Evolutionary conservation across 768 basidiomycete species (phyloP).

Genomic region (Leccinum ochraceum): DNA sequence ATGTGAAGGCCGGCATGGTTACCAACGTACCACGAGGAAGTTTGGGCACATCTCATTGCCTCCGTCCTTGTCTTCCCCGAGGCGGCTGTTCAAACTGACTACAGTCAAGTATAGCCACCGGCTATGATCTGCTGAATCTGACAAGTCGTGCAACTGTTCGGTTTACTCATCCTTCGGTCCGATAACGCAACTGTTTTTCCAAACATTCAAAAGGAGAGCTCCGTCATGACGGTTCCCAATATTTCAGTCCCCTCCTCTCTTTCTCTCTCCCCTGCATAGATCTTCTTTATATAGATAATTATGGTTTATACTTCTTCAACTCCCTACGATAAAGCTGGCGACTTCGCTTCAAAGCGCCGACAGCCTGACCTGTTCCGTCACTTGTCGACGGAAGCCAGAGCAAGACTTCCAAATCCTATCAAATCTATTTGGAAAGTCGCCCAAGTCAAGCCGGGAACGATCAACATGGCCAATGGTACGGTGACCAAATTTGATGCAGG

Average conservation of each 20-base stretch:
- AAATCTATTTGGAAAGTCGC: constrained; percentile 39
- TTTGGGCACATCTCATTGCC: neutral
- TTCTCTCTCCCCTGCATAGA: neutral
- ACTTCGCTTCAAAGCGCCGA: constrained; percentile 24
- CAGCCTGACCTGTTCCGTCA: constrained; percentile 35
- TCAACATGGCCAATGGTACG: constrained; percentile 40
- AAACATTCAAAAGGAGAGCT: constrained; percentile 16
- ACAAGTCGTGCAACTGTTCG: neutral
- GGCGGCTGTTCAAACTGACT: neutral
- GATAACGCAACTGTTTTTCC: too few relatives aligned
- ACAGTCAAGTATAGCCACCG: neutral
- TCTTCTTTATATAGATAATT: neutral
- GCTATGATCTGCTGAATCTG: neutral
- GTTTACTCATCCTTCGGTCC: neutral
- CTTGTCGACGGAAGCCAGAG: constrained; percentile 35
- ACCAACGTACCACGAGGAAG: neutral
- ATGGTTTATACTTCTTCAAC: constrained; percentile 32
- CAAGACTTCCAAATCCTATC: constrained; percentile 38
- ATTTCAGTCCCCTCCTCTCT: neutral
- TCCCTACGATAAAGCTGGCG: constrained; percentile 12
- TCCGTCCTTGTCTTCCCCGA: constrained; percentile 3
- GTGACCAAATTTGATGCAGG: neutral
- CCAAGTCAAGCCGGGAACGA: constrained; percentile 36
- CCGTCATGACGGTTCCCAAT: neutral
- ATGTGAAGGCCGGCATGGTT: neutral